A percentile compares a stretch with the other conserved stretches of the same genome.
Evolutionary conservation across 1,139 yeast species (phyloP).

Genomic region (Fermentozyma sake): DNA sequence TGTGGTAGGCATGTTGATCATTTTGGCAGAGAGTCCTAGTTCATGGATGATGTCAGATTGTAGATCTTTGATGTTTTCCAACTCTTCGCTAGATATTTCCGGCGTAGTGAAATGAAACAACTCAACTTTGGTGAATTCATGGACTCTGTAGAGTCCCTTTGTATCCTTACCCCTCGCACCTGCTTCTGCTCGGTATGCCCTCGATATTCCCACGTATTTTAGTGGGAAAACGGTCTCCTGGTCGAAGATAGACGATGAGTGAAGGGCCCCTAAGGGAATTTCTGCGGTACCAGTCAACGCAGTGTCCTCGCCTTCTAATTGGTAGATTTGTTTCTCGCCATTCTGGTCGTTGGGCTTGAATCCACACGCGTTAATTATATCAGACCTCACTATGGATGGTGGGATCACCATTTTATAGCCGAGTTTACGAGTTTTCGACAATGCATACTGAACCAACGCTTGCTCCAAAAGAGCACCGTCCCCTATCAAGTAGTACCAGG

Average conservation of each 20-base stretch:
- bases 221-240: slow-evolving; percentile 38
- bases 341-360: slow-evolving; percentile 90
- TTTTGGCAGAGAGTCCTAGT: slow-evolving; percentile 76
- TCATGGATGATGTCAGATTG: slow-evolving; percentile 63
- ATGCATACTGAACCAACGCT: slow-evolving; percentile 78
- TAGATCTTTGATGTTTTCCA: slow-evolving; percentile 57
- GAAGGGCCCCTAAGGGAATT: slow-evolving; percentile 83
- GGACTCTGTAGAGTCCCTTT: slow-evolving; percentile 89
- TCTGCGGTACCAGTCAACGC: slow-evolving; percentile 95
- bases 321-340: slow-evolving; percentile 82
- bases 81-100: slow-evolving; percentile 42
- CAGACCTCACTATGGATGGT: slow-evolving; percentile 80
- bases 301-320: slow-evolving; percentile 43
- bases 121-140: slow-evolving; percentile 97
- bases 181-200: slow-evolving; percentile 94
- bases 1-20: slow-evolving; percentile 82
- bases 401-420: slow-evolving; percentile 78
- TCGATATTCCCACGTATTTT: slow-evolving; percentile 73
- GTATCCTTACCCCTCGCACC: slow-evolving; percentile 96
- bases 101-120: slow-evolving; percentile 70
- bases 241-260: slow-evolving; percentile 27
- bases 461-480: slow-evolving; percentile 90
- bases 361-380: slow-evolving; percentile 85
- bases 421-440: slow-evolving; percentile 55
- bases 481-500: slow-evolving; percentile 82